Percentiles rank a stretch among this genome's conserved stretches.
Conservation (phyloP, 1,139 yeast species). For the Kurtzmaniella quercitrusa region DNA sequence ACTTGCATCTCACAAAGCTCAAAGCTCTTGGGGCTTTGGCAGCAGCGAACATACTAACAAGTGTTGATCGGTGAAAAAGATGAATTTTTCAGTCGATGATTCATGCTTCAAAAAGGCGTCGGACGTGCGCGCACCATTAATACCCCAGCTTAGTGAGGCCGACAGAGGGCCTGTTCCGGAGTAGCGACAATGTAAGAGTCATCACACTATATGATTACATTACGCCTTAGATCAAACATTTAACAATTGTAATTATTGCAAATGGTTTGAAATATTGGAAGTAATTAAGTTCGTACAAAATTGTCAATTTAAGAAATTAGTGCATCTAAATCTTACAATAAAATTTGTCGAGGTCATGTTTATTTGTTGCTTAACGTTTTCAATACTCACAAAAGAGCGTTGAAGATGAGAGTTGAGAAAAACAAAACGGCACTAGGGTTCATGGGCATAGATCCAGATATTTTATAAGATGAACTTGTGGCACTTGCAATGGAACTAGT, state of each 20-base stretch:
- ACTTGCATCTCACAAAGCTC: conserved; percentile 21
- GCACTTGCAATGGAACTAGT: not conserved
- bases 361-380: not conserved
- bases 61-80: conserved; percentile 1
- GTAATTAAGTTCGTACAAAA: no score
- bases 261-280: not conserved
- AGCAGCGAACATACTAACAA: conserved; percentile 3
- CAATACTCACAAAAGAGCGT: not conserved
- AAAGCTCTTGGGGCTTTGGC: conserved; percentile 10
- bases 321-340: no score
- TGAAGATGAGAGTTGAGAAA: not conserved
- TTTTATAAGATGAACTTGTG: not conserved
- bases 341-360: no score
- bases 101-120: not conserved
- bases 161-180: not conserved
- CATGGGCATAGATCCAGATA: not conserved
- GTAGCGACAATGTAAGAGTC: not conserved
- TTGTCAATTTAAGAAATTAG: no score
- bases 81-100: not conserved
- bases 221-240: not conserved
- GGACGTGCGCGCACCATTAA: not conserved
- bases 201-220: not conserved
- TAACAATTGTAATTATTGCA: not conserved
- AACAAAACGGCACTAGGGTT: not conserved
- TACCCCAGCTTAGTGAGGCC: not conserved